phyloP scores from a whole-genome alignment of 768 basidiomycete genomes.

The Podaxis sp. region DNA sequence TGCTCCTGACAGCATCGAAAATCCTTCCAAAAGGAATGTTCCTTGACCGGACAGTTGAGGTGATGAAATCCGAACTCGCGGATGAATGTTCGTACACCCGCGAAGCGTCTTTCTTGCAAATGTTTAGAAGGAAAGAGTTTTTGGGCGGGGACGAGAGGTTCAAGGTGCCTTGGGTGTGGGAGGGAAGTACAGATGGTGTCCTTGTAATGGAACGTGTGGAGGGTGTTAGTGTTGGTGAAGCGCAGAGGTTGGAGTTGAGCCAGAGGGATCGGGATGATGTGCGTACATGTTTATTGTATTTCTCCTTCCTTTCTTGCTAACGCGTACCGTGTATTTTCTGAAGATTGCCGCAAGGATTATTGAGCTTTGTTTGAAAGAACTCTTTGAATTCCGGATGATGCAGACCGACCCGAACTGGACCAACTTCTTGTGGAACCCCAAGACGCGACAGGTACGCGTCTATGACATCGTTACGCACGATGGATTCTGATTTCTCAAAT shows the following conservation, averaged over 20 bases:
- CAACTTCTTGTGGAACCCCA: slow-evolving; percentile 88
- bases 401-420: slow-evolving; percentile 99
- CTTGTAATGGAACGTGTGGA: slow-evolving; percentile 87
- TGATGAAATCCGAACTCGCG: slow-evolving; percentile 84
- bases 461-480: no score
- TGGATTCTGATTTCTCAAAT: neutral
- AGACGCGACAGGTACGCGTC: slow-evolving; percentile 53
- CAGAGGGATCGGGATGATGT: slow-evolving; percentile 77
- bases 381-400: slow-evolving; percentile 91
- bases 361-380: slow-evolving; percentile 84
- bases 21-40: slow-evolving; percentile 89
- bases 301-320: neutral
- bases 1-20: slow-evolving; percentile 77
- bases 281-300: slow-evolving; percentile 14
- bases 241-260: slow-evolving; percentile 49
- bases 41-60: slow-evolving; percentile 83
- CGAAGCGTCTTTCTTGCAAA: slow-evolving; percentile 71
- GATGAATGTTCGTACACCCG: slow-evolving; percentile 92
- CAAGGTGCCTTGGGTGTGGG: slow-evolving; percentile 85
- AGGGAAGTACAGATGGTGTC: slow-evolving; percentile 76
- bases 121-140: slow-evolving; percentile 51
- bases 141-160: slow-evolving; percentile 67
- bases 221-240: slow-evolving; percentile 80
- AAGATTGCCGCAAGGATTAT: slow-evolving; percentile 86
- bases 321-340: neutral